A percentile compares a stretch with the other conserved stretches of the same genome.
phyloP scores from a whole-genome alignment of 306 rosid genomes.

The Casuarina equisetifolia region DNA sequence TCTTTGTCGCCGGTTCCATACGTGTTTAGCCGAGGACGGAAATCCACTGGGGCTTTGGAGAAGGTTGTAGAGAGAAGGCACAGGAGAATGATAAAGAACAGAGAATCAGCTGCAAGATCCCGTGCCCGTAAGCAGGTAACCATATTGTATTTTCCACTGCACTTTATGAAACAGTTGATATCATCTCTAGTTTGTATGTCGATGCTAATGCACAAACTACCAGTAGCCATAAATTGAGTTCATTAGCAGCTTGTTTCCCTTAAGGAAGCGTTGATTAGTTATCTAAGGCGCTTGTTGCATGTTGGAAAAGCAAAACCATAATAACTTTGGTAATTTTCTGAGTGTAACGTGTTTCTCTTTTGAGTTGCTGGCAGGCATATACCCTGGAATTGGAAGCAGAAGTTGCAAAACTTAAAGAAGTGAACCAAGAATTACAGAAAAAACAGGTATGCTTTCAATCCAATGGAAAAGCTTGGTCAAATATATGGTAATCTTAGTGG shows the following conservation, averaged over 20 bases:
- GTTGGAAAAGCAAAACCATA: not conserved
- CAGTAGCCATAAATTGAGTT: not conserved
- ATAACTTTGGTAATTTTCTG: not conserved
- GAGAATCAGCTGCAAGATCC: conserved; percentile 98
- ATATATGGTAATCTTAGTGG: conserved; percentile 1
- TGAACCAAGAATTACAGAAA: conserved; percentile 66
- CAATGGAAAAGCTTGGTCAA: not conserved
- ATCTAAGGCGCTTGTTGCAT: not conserved
- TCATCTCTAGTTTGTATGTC: not conserved
- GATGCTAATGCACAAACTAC: not conserved
- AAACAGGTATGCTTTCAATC: conserved; percentile 56
- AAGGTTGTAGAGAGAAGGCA: conserved; percentile 96
- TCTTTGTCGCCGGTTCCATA: conserved; percentile 68
- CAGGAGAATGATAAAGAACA: conserved; percentile 88
- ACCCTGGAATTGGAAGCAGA: conserved; percentile 91
- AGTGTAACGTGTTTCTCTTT: not conserved
- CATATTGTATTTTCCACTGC: not conserved
- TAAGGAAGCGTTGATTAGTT: not conserved
- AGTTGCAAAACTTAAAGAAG: conserved; percentile 69
- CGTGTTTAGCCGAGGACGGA: conserved; percentile 67
- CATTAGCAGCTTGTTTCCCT: not conserved
- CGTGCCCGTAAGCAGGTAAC: conserved; percentile 97
- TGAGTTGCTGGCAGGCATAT: conserved; percentile 68
- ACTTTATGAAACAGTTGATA: conserved; percentile 12
- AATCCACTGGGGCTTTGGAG: conserved; percentile 53